Evolutionary conservation across 169 alveolate genomes (phyloP), one percentile per base, ranked within the genome.

Genomic region (Plasmodium knowlesi): DNA sequence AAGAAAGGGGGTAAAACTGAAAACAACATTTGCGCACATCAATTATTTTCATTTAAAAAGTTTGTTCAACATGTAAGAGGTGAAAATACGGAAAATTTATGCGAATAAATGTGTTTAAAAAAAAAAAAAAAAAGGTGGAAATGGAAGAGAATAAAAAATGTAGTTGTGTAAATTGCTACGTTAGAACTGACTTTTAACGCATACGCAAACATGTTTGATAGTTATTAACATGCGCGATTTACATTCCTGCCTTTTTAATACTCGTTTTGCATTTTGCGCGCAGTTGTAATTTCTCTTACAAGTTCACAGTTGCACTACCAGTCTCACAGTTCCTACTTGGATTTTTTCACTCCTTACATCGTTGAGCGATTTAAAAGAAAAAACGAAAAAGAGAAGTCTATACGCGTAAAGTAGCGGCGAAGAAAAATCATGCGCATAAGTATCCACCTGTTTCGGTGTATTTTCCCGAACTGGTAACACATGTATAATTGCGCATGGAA

Each of bases 201-300:
- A 84, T 84, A 84, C 61, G 85, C 37, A 84, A 43, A 19, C 76
- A 84, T 84, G 80, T 16, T 43, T 30, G 79, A 80, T 30, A 84
- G 78, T 39, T 39, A 41, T 67, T 37, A n/a, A 41, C 37, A 16
- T 83, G 14, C 54, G 78, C 61, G 78, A 70, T 83, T 83, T 83
- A 43, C 83, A 72, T 83, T 28, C 41, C 37, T 67, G 76, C 76
- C n/a, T 16, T 50, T 50, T 50, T 50, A 67, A 67, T 67, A 14
- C 76, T 25, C 9, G n/a, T 67, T 67, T 67, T 67, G 19, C 30
- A 67, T 67, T 67, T 67, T 39, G 37, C 41, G 39, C 37, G 76
- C 76, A 67, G 37, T 67, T 67, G 61, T 22, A 50, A 50, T 50
- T 50, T 50, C 61, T 16, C 61, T 50, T 50, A 12, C 22, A 50